Conservation (phyloP, 208 protist genomes). For the Leishmania tropica region DNA sequence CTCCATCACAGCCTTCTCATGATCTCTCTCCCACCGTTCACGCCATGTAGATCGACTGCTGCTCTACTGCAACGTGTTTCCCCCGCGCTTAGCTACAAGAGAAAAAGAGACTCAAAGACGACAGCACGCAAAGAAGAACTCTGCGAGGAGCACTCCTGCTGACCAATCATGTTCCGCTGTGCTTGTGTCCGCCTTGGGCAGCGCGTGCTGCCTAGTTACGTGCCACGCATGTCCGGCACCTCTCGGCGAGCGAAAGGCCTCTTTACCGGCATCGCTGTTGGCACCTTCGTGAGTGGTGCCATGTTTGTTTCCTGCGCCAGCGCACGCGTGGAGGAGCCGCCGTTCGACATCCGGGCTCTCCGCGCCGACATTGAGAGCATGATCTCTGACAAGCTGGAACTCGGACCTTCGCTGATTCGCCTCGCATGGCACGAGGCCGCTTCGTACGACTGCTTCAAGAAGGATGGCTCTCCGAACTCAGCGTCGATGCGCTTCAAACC, state of each 20-base stretch:
- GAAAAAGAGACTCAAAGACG: not conserved
- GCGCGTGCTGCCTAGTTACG: constrained; percentile 25
- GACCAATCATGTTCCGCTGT: constrained; percentile 36
- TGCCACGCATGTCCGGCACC: constrained; percentile 10
- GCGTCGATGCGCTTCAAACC: constrained; percentile 84
- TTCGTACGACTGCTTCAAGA: constrained; percentile 64
- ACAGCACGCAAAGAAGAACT: not conserved
- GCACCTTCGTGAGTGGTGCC: constrained; percentile 38
- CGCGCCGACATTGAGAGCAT: constrained; percentile 63
- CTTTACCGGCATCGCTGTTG: constrained; percentile 34
- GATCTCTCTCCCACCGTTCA: not conserved
- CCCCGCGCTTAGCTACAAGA: not conserved
- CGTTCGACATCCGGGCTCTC: constrained; percentile 57
- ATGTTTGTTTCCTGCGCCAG: constrained; percentile 44
- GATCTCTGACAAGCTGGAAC: constrained; percentile 45
- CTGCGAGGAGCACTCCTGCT: not conserved
- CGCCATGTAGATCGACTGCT: not conserved
- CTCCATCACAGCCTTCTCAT: not conserved
- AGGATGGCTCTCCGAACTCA: constrained; percentile 67
- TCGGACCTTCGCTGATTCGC: constrained; percentile 68
- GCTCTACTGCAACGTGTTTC: not conserved
- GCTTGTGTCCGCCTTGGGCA: constrained; percentile 39
- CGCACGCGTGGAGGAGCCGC: constrained; percentile 30
- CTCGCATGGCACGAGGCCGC: constrained; percentile 84
- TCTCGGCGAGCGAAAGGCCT: constrained; percentile 24